Base-by-base conservation (phyloP, 768 basidiomycete species). In the Boletus rubescentipes region DNA sequence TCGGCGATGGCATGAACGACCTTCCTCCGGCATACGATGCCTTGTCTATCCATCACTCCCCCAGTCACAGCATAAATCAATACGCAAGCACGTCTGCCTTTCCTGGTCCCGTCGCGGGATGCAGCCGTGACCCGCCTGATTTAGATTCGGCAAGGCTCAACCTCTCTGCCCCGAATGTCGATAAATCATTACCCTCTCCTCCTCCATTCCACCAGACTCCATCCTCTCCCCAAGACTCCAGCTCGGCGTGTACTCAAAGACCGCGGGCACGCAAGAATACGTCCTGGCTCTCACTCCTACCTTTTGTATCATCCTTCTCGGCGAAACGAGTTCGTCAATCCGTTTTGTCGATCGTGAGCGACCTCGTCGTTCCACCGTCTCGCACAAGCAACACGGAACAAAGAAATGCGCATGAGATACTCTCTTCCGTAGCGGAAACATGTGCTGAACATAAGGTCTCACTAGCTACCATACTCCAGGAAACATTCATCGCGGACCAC, bases 341-440 rank as follows among this genome's bases (percentile, higher is more conserved):
- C 0, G 74, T 85, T 9, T 67, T 80, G 2, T 73, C 74, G 2
- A 73, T 82, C 18, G 59, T 87, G 12, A 76, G 77, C 12, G 84
- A 86, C 61, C 73, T 84, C 29, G 78, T 83, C 10, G 20, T 51
- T 14, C 50, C 55, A 5, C 51, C 56, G 1, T 53, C 57, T 14
- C 55, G 41, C 14, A 16, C 20, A 23, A 21, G 21, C 30, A 31
- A 21, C n/a, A 20, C 12, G 2, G 50, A 53, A 14, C 53, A 39
- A 23, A 49, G 34, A 15, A 48, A 52, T 9, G 72, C 74, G 0
- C 56, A 70, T 4, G 65, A 60, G 23, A 78, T 88, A 18, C 77
- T 90, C 9, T 75, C 78, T 31, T 83, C 81, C 62, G 85, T 86
- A 57, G 76, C 78, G 0, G 81, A 84, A 21, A 83, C 80, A 0